Base-by-base conservation (phyloP, 1,139 yeast genomes). In the Geotrichum reessii region DNA sequence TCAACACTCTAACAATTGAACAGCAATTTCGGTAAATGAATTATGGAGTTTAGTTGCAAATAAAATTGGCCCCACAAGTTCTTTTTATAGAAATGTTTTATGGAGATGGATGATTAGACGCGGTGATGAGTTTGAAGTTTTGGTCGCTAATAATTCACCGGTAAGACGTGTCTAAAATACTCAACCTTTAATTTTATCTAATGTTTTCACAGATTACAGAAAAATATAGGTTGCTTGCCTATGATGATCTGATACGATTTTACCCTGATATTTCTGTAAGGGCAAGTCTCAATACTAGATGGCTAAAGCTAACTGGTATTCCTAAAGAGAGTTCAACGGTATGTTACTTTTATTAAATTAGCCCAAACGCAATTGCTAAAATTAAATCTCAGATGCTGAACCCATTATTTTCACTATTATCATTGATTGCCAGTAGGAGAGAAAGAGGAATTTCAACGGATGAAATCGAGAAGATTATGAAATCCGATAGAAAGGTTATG, bases 31-130 rank as follows among this genome's bases (percentile, higher is more conserved):
- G 9, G 2, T 56, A 19, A 17, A 14, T 17, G 40, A 48, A 1
- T 48, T 56, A 5, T 56, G 58, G 58, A 33, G 28, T 11, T 14
- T 56, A 17, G 58, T 56, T 9, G 37, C 19, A 17, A 12, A n/a
- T 11, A 9, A 25, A 24, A 50, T 47, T 9, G 48, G 33, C 19
- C 24, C 24, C n/a, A 19, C 31, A 1, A 53, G 52, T 28, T 33
- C 27, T 14, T 56, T 56, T 47, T 48, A 40, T 28, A 47, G 48
- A 27, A 7, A 27, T 8, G n/a, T 52, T 4, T 11, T 56, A 21
- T 56, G 58, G 58, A 47, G 47, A 28, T 56, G 58, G 58, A 21
- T 56, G 5, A 25, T 52, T 11, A 28, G 33, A 7, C 40, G 44
- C 48, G 27, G 44, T 14, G 53, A 48, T 11, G 55, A 52, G 19